Conservation (phyloP, 805 yeast genomes). For the Debaryomyces prosopidis region DNA sequence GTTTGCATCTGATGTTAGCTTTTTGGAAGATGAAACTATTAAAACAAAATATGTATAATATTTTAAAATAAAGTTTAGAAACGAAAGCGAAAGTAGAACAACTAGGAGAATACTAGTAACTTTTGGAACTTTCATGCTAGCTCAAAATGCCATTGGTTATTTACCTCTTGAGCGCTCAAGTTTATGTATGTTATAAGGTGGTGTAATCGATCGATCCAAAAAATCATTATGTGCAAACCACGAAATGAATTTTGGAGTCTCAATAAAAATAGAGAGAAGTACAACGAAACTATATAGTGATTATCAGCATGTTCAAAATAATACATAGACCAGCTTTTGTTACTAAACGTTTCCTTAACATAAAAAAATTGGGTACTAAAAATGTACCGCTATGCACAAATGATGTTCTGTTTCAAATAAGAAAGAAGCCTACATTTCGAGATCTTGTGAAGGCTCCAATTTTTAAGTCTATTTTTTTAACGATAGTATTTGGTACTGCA, state of each 20-base stretch:
- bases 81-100: slow-evolving; percentile 28
- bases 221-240: background rate
- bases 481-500: slow-evolving; percentile 43
- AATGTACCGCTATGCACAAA: no score
- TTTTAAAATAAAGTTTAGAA: slow-evolving; percentile 34
- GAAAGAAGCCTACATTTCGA: slow-evolving; percentile 20
- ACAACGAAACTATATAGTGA: no score
- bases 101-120: slow-evolving; percentile 35
- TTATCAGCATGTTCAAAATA: no score
- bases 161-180: background rate
- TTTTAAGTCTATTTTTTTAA: slow-evolving; percentile 37
- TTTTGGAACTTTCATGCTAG: slow-evolving; percentile 32
- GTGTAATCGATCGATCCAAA: background rate
- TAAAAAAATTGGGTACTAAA: no score
- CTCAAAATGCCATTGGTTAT: background rate
- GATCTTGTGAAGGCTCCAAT: slow-evolving; percentile 35
- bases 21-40: slow-evolving; percentile 29
- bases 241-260: background rate
- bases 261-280: no score
- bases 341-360: no score
- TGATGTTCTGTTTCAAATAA: background rate
- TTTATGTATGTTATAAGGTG: background rate
- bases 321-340: no score
- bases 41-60: slow-evolving; percentile 40
- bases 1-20: slow-evolving; percentile 19